Evolutionary conservation across 371 early-diverging fungal genomes (phyloP).

Genomic region (Basidiobolus meristosporus): DNA sequence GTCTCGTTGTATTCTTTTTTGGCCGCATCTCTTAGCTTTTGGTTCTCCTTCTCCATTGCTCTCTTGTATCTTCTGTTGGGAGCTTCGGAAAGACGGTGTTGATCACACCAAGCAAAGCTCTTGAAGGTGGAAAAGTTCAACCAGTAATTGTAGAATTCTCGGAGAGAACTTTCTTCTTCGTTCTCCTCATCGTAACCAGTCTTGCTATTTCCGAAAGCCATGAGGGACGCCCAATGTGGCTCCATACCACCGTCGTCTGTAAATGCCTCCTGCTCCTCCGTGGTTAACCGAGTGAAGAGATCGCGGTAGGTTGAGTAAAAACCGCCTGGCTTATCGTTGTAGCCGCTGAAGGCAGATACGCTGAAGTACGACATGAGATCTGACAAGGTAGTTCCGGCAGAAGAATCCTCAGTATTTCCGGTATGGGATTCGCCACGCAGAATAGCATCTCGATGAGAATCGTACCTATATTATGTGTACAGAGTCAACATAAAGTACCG

Average conservation of each 20-base stretch:
- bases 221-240: constrained; percentile 12
- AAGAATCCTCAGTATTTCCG: constrained; percentile 29
- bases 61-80: constrained; percentile 64
- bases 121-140: constrained; percentile 51
- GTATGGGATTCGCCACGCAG: constrained; percentile 32
- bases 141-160: constrained; percentile 58
- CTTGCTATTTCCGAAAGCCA: constrained; percentile 31
- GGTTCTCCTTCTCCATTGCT: constrained; percentile 84
- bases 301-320: constrained; percentile 66
- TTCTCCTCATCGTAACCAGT: constrained; percentile 23
- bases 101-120: constrained; percentile 80
- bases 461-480: constrained; percentile 17
- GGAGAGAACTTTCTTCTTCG: constrained; percentile 6
- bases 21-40: constrained; percentile 63
- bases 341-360: constrained; percentile 36
- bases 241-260: constrained; percentile 4
- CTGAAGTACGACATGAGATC: constrained; percentile 39
- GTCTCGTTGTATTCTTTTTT: constrained; percentile 70
- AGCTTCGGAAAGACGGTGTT: constrained; percentile 61
- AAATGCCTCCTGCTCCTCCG: constrained; percentile 57
- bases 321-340: constrained; percentile 44
- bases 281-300: constrained; percentile 52
- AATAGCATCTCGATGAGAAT: constrained; percentile 64
- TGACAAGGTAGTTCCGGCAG: constrained; percentile 2
- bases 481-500: too few species aligned